Percentiles rank a stretch among this genome's conserved stretches.
Conservation (phyloP, 129 eudicot genomes). For the Tanacetum coccineum region DNA sequence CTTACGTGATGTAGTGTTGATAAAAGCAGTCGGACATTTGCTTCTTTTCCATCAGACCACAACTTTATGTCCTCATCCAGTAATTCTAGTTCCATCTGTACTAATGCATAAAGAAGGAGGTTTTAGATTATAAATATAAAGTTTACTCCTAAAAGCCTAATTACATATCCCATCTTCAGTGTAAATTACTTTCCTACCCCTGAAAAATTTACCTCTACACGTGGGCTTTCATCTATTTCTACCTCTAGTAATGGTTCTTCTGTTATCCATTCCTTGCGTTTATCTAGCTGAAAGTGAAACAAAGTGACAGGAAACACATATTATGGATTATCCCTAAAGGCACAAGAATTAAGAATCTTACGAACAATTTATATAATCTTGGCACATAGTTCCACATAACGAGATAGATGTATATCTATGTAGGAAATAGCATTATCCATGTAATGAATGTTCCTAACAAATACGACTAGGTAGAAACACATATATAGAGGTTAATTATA, state of each 20-base stretch:
- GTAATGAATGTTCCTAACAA: constrained; percentile 1
- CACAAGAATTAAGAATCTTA: too few species aligned
- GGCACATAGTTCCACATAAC: too few species aligned
- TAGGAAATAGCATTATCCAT: neutral
- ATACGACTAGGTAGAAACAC: neutral
- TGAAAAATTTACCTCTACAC: constrained; percentile 15
- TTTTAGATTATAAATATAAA: too few species aligned
- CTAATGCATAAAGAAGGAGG: constrained; percentile 6
- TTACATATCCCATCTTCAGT: too few species aligned
- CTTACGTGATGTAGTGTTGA: constrained; percentile 71
- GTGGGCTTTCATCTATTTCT: constrained; percentile 33
- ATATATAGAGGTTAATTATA: constrained; percentile 12
- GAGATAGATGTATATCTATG: constrained; percentile 2
- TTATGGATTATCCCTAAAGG: neutral
- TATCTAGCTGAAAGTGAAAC: constrained; percentile 31
- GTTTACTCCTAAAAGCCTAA: too few species aligned
- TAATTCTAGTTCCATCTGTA: constrained; percentile 52
- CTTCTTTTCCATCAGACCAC: constrained; percentile 72
- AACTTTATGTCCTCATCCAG: constrained; percentile 58
- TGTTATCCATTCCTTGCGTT: constrained; percentile 17
- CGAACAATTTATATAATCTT: too few species aligned
- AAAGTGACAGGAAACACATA: neutral
- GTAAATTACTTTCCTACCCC: neutral
- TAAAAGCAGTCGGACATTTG: constrained; percentile 51
- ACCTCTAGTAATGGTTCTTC: constrained; percentile 34